A percentile compares a stretch with the other conserved stretches of the same genome.
These are phyloP conservation scores for Phaeosphaeria sp. DNA, from an alignment of 2,329 filamentous ascomycete species.

Conservation along the genomic window DNA sequence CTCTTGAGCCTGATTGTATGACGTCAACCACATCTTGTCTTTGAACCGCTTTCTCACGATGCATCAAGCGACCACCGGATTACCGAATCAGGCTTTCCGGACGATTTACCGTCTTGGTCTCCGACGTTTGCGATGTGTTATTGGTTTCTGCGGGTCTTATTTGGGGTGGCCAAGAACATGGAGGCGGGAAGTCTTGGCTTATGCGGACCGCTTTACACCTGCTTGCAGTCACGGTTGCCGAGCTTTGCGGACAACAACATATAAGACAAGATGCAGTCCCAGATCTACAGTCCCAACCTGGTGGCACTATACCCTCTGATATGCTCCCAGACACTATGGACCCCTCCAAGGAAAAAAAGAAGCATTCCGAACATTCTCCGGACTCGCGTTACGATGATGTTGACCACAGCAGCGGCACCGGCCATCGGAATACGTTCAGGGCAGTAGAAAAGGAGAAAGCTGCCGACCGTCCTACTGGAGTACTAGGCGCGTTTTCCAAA, in stretches of 20 bases:
- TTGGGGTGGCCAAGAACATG: conserved; percentile 2
- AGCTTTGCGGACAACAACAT: background rate
- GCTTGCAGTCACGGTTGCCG: background rate
- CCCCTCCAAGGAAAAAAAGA: conserved; percentile 6
- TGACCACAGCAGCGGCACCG: background rate
- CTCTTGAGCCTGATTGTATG: background rate
- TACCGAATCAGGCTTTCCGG: background rate
- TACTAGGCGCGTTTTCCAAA: conserved; percentile 9
- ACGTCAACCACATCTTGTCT: background rate
- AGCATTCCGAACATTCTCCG: conserved; percentile 11
- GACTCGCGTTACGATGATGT: conserved; percentile 6
- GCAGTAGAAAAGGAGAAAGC: conserved; percentile 4
- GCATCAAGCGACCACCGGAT: background rate
- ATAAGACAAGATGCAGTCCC: background rate
- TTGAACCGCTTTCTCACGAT: background rate
- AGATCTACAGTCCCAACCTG: background rate
- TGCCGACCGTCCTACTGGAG: background rate
- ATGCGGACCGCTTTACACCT: background rate
- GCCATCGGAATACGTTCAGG: background rate
- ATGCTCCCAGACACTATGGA: conserved; percentile 4
- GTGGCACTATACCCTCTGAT: background rate
- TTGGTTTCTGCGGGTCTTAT: background rate
- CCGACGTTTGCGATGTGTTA: background rate
- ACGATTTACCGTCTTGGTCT: background rate
- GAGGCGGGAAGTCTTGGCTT: background rate